Evolutionary conservation across 2,329 filamentous ascomycete species (phyloP), one percentile per base, ranked within the genome.

Genomic region (Trichoderma sp.): DNA sequence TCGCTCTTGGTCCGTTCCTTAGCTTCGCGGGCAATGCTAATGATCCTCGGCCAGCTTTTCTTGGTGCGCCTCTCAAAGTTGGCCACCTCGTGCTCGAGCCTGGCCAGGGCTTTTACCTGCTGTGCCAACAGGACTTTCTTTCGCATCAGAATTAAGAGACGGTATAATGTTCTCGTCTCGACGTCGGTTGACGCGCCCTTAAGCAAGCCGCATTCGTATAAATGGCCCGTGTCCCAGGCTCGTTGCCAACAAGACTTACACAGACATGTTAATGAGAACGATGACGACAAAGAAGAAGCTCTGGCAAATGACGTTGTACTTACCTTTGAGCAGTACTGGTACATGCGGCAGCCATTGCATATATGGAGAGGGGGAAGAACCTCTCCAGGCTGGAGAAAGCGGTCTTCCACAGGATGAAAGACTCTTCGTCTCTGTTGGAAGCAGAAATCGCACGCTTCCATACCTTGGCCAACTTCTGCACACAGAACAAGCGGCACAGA

Each of bases 301-400:
- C 29, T 4, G 27, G 1, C 1, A 18, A 24, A 8, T 1, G 24
- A 3, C 11, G 3, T 11, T 64, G 29, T n/a, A n/a, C 69, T 63
- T 64, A 74, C 75, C 62, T 38, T 27, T 3, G 75, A 76, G 45
- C 75, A 76, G 14, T 76, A 76, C 56, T 71, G 53, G 18, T 71
- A 75, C 50, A 75, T 9, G 31, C 21, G 24, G 21, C 73, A 75
- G 33, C 73, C 73, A 16, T 50, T 21, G 38, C 73, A 75, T 21
- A 33, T 29, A 6, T 45, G 21, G 1, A 68, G 53, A n/a, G 38
- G 27, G 7, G 73, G 73, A 7, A 69, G 3, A 6, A 12, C n/a
- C 24, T 69, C 64, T 9, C 56, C 56, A 7, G 59, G 50, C 2
- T n/a, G 7, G n/a, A 69, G 21, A 16, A 75, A 50, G 38, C 66